A percentile compares a stretch with the other conserved stretches of the same genome.
Conservation (phyloP, 805 yeast species). For the Lipomyces mesembrius region DNA sequence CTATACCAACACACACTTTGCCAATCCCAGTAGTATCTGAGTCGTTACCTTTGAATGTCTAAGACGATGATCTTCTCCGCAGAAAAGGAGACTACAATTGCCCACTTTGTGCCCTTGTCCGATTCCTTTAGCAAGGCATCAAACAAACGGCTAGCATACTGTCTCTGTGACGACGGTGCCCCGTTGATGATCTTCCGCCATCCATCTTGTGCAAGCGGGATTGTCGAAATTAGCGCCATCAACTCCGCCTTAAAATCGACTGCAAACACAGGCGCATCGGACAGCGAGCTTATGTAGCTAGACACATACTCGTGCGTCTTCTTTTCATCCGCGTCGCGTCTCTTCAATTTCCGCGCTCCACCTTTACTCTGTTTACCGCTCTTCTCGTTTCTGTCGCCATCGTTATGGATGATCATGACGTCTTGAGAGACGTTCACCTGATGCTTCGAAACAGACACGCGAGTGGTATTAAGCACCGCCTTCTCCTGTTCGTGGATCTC, state of each 20-base stretch:
- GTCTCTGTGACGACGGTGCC: constrained; percentile 77
- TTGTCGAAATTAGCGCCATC: constrained; percentile 77
- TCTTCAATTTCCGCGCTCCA: constrained; percentile 58
- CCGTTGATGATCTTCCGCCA: constrained; percentile 73
- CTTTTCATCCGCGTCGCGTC: constrained; percentile 55
- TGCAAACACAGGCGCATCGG: constrained; percentile 72
- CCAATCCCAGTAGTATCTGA: background rate
- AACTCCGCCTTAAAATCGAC: constrained; percentile 84
- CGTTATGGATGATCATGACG: constrained; percentile 71
- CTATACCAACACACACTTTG: background rate
- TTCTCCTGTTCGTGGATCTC: constrained; percentile 42
- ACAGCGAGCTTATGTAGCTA: constrained; percentile 57
- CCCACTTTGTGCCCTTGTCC: constrained; percentile 76
- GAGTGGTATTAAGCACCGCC: background rate
- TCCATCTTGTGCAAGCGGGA: constrained; percentile 79
- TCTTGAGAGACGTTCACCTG: constrained; percentile 50
- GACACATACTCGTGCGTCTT: constrained; percentile 67
- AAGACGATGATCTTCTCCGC: constrained; percentile 70
- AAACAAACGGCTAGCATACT: constrained; percentile 75
- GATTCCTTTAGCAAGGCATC: constrained; percentile 56
- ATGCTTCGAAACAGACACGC: background rate
- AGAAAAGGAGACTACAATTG: constrained; percentile 76
- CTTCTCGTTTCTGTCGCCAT: constrained; percentile 68
- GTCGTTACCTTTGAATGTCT: constrained; percentile 54
- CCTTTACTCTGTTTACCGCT: constrained; percentile 73